These are phyloP conservation scores for Pichia sp. DNA, from an alignment of 1,139 yeast species.

Conservation along the genomic window DNA sequence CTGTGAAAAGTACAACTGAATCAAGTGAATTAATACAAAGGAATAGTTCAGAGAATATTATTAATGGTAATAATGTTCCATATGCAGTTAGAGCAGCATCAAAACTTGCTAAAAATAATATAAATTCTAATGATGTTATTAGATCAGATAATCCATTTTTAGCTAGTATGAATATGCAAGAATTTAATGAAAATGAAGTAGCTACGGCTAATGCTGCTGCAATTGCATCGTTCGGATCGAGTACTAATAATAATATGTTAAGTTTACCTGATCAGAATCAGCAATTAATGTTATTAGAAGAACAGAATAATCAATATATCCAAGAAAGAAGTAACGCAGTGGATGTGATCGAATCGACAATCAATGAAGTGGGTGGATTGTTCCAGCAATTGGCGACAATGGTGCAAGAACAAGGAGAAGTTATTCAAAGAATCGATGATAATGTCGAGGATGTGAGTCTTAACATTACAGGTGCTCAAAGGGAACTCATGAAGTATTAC, in stretches of 20 bases:
- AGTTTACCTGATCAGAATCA: constrained; percentile 36
- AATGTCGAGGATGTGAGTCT: constrained; percentile 89
- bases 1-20: constrained; percentile 16
- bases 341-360: constrained; percentile 91
- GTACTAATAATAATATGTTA: constrained; percentile 32
- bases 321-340: constrained; percentile 87
- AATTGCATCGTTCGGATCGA: not conserved
- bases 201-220: constrained; percentile 10
- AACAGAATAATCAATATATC: constrained; percentile 60
- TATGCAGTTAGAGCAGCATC: constrained; percentile 24
- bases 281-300: constrained; percentile 74
- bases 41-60: not conserved
- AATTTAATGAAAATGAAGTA: constrained; percentile 17
- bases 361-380: constrained; percentile 90
- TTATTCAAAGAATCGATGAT: constrained; percentile 89
- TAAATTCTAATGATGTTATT: constrained; percentile 1
- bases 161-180: constrained; percentile 19
- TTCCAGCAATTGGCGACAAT: constrained; percentile 93
- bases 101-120: not conserved
- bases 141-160: constrained; percentile 35
- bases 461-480: constrained; percentile 88
- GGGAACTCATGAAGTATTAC: constrained; percentile 85
- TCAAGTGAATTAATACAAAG: too few species aligned
- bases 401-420: constrained; percentile 98
- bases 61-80: constrained; percentile 17